These are phyloP conservation scores for Cucumis hystrix DNA, from an alignment of 306 rosid species.

Conservation along the genomic window DNA sequence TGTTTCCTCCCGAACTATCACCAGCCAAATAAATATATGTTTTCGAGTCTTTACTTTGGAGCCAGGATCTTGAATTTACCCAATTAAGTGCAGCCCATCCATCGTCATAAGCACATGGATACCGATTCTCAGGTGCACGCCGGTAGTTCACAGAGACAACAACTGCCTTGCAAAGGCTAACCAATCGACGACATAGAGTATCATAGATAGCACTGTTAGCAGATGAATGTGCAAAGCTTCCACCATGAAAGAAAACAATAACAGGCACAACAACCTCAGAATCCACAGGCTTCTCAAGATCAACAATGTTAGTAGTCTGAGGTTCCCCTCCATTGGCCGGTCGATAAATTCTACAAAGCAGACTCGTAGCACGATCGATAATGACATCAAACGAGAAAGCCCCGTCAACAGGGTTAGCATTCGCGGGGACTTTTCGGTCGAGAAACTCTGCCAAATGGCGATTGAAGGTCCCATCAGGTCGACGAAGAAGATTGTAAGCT, in stretches of 20 bases:
- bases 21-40: slow-evolving; percentile 77
- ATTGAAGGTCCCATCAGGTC: slow-evolving; percentile 92
- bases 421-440: slow-evolving; percentile 72
- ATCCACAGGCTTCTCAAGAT: slow-evolving; percentile 56
- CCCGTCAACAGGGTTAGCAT: slow-evolving; percentile 58
- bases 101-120: slow-evolving; percentile 89
- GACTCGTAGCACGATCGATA: slow-evolving; percentile 50
- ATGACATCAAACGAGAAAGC: slow-evolving; percentile 83
- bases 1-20: slow-evolving; percentile 98
- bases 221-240: slow-evolving; percentile 95
- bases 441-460: slow-evolving; percentile 93
- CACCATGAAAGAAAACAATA: slow-evolving; percentile 85
- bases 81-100: slow-evolving; percentile 84
- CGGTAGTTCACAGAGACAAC: slow-evolving; percentile 83
- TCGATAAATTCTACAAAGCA: slow-evolving; percentile 62
- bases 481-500: slow-evolving; percentile 94
- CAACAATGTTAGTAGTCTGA: slow-evolving; percentile 30
- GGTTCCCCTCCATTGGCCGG: slow-evolving; percentile 38
- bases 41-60: slow-evolving; percentile 67
- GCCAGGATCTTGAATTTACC: slow-evolving; percentile 77
- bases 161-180: slow-evolving; percentile 68
- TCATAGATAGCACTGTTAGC: slow-evolving; percentile 89
- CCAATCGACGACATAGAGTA: slow-evolving; percentile 71
- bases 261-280: slow-evolving; percentile 63
- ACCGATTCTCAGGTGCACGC: slow-evolving; percentile 75